Evolutionary conservation across 2,329 filamentous ascomycete species (phyloP).

Genomic region (Furcasterigmium sp.): DNA sequence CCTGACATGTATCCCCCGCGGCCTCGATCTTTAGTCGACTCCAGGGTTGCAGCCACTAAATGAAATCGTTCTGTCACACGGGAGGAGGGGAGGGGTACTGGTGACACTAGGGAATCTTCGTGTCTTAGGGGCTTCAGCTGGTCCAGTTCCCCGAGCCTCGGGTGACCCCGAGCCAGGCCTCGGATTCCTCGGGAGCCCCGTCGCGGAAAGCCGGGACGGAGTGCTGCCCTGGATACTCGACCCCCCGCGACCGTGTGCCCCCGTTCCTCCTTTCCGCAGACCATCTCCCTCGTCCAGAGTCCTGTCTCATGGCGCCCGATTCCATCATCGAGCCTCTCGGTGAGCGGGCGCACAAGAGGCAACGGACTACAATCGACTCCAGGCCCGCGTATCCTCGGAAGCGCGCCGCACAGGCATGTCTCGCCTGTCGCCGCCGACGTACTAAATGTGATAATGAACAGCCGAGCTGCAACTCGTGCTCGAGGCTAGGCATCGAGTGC

Average conservation of each 20-base stretch:
- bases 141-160: too few relatives aligned
- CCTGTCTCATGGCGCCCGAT: not conserved
- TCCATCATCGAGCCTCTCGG: not conserved
- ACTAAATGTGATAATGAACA: slow-evolving; percentile 4
- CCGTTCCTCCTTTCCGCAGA: not conserved
- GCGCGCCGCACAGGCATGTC: slow-evolving; percentile 3
- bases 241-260: too few relatives aligned
- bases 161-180: too few relatives aligned
- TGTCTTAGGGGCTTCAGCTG: too few relatives aligned
- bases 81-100: too few relatives aligned
- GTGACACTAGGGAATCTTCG: too few relatives aligned
- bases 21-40: too few relatives aligned
- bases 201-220: not conserved
- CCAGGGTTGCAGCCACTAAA: too few relatives aligned
- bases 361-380: not conserved
- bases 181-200: too few relatives aligned
- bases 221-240: too few relatives aligned
- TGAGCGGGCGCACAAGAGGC: not conserved
- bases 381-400: slow-evolving; percentile 5
- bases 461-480: not conserved
- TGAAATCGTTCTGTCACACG: too few relatives aligned
- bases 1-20: too few relatives aligned
- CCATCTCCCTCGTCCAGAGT: not conserved
- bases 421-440: slow-evolving; percentile 3
- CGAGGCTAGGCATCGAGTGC: slow-evolving; percentile 3